Base-by-base conservation (phyloP, 1,284 basidiomycete genomes). In the Lentinula novae-zelandiae region DNA sequence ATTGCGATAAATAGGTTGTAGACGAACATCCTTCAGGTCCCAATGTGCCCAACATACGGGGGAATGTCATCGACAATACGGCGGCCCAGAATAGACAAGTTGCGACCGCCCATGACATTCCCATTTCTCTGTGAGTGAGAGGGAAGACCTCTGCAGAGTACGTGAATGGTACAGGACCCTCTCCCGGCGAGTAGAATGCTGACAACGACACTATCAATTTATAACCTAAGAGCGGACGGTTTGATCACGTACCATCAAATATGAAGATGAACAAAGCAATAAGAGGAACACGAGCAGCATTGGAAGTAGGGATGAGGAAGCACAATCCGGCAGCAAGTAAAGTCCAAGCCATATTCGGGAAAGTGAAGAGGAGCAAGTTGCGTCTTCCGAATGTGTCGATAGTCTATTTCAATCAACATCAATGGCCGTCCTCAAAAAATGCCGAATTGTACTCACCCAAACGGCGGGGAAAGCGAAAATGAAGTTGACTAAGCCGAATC, bases 151-250 rank as follows among this genome's bases (percentile, higher is more conserved):
- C 85, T 0, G 85, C 84, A 10, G 82, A 83, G 67, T 84, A 84
- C 4, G 84, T 81, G 68, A 82, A 86, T 0, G 88, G 86, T 3
- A 92, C 89, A 9, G 90, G 89, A 0, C 89, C 89, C 72, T 90
- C 87, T 54, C 86, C 82, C 6, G 81, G 78, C 0, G 80, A 84
- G 69, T 87, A 88, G 68, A 83, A 81, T 2, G 78, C 78, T 75
- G 65, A 33, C 40, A 13, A n/a, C 15, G 38, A 58, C 13, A 20
- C 36, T 17, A 20, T 40, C 2, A 52, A 7, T 17, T 7, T 20
- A 9, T 1, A 42, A 31, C 39, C 15, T 38, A 15, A 17, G 17
- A 51, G 15, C 27, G 27, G 22, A 27, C 46, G 12, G 3, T 27
- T 3, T 27, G 27, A 27, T 33, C 61, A 65, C 74, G 33, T 39